Evolutionary conservation across 257 asterid species (phyloP), one percentile per base, ranked within the genome.

Genomic region (Solanum ossicruentum): DNA sequence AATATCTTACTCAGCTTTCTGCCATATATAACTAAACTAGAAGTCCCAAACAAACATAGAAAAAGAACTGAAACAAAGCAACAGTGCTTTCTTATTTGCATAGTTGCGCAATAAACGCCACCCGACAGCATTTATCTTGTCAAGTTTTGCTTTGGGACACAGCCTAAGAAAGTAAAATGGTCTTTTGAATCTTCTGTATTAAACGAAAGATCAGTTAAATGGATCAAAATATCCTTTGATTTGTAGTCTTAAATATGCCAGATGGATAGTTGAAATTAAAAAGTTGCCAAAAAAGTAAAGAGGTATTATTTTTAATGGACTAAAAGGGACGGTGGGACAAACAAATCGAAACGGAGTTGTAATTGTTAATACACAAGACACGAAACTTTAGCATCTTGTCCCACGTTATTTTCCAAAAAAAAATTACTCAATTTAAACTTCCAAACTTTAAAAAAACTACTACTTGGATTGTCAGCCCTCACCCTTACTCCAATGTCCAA

Each of bases 1-100:
- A 86, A 65, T 28, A 52, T 54, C 58, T 60, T 32, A 84, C 15
- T 61, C 84, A 83, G 85, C 84, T 78, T 80, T 58, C 81, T 61
- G 60, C 80, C 70, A 80, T 81, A 71, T 10, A 26, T 15, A 84
- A 17, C 61, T 70, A 70, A n/a, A 70, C 32, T 71, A 72, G 1
- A 18, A 54, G 11, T 16, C 18, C 9, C 49, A 60, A 43, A n/a
- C 12, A 47, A 63, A 28, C 32, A 57, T 1, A 58, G 15, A 45
- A 13, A 45, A 61, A 56, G 65, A 78, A 16, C 28, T 78, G 83
- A 52, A 16, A 60, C 83, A 52, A 52, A 26, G 54, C 47, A 78
- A 15, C 23, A 49, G 81, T 45, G 3, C 9, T 17, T 32, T 73
- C 23, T 75, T 51, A 28, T 26, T 52, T 77, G 23, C 23, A 39